These are phyloP conservation scores for Tuber magnatum DNA, from an alignment of 495 filamentous ascomycete species.

Conservation along the genomic window DNA sequence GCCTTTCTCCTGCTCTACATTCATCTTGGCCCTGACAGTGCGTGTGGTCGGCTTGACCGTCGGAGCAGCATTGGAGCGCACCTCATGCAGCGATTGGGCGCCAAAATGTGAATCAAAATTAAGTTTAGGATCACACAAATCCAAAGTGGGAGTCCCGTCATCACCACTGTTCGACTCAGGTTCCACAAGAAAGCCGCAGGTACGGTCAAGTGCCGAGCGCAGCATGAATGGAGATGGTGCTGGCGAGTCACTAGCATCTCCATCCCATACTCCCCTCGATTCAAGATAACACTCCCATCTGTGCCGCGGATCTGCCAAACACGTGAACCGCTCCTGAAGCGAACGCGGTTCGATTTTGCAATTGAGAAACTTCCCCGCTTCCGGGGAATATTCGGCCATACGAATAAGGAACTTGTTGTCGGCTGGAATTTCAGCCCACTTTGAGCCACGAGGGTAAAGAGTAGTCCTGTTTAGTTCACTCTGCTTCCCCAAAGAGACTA, in stretches of 20 bases:
- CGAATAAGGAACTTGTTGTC: conserved; percentile 33
- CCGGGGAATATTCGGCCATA: conserved; percentile 20
- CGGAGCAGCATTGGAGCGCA: background rate
- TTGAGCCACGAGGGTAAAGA: conserved; percentile 21
- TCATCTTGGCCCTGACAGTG: background rate
- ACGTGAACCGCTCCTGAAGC: background rate
- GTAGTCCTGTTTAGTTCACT: conserved; percentile 26
- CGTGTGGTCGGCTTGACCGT: background rate
- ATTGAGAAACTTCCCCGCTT: conserved; percentile 23
- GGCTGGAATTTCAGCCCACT: conserved; percentile 17
- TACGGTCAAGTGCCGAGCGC: background rate
- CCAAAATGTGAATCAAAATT: background rate
- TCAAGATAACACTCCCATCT: background rate
- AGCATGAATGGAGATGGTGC: background rate
- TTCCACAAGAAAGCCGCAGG: background rate
- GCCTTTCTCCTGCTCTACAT: background rate
- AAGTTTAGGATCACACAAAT: background rate
- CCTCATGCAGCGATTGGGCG: background rate
- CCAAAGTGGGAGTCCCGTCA: background rate
- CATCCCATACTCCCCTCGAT: background rate
- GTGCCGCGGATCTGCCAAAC: background rate
- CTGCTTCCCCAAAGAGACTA: conserved; percentile 30
- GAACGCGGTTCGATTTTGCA: conserved; percentile 20
- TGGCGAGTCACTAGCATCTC: background rate
- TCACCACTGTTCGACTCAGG: background rate